Evolutionary conservation across 768 basidiomycete species (phyloP).

Genomic region (Zangia roseola): DNA sequence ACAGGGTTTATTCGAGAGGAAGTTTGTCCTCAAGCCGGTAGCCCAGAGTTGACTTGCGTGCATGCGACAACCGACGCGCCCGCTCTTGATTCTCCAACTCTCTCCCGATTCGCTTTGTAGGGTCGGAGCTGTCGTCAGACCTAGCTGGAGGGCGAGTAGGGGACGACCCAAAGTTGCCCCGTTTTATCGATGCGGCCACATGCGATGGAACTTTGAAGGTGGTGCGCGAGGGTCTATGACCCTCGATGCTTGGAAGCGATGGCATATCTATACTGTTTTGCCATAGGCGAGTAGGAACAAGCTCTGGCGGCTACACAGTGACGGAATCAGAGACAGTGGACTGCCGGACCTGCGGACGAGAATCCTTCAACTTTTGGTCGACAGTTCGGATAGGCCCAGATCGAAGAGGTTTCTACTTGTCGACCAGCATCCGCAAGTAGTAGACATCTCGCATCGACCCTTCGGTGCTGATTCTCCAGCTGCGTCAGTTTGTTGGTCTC

Average conservation of each 20-base stretch:
- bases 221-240: slow-evolving; percentile 70
- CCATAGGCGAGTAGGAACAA: slow-evolving; percentile 7
- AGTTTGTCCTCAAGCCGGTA: slow-evolving; percentile 55
- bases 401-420: slow-evolving; percentile 84
- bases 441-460: slow-evolving; percentile 69
- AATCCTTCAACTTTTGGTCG: slow-evolving; percentile 61
- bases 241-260: slow-evolving; percentile 52
- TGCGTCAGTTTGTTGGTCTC: slow-evolving; percentile 23
- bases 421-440: slow-evolving; percentile 83
- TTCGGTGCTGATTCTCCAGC: slow-evolving; percentile 51
- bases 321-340: not conserved
- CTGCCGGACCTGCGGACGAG: slow-evolving; percentile 40
- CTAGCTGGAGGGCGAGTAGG: slow-evolving; percentile 12
- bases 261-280: slow-evolving; percentile 39
- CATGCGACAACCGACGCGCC: slow-evolving; percentile 57
- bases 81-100: slow-evolving; percentile 51
- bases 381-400: slow-evolving; percentile 56
- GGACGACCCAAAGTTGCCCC: slow-evolving; percentile 43
- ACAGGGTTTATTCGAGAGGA: slow-evolving; percentile 50
- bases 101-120: slow-evolving; percentile 42
- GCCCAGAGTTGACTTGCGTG: slow-evolving; percentile 73
- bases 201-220: slow-evolving; percentile 62
- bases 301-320: not conserved
- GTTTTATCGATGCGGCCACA: slow-evolving; percentile 48
- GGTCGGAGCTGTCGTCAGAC: slow-evolving; percentile 35